These are phyloP conservation scores for Boletus fagicola DNA, from an alignment of 768 basidiomycete genomes.

Conservation along the genomic window DNA sequence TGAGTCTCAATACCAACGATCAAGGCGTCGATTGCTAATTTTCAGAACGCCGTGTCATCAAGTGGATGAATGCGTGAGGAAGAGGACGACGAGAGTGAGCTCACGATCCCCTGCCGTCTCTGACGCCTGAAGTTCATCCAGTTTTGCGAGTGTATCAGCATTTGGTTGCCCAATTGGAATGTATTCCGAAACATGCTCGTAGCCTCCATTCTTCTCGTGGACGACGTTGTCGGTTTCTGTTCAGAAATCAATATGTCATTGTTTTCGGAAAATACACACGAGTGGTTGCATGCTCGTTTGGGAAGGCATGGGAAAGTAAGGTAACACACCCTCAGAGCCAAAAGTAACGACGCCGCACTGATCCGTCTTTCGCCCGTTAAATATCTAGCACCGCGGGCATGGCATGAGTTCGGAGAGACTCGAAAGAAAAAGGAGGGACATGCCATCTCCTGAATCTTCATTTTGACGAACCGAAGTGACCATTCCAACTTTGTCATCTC, in stretches of 20 bases:
- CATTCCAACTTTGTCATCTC: constrained; percentile 80
- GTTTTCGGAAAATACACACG: background rate
- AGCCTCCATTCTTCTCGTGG: constrained; percentile 60
- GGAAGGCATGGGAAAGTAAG: background rate
- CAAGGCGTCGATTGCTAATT: constrained; percentile 76
- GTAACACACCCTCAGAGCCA: constrained; percentile 65
- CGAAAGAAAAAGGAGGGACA: constrained; percentile 3
- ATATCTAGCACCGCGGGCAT: constrained; percentile 56
- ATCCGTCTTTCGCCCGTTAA: constrained; percentile 88
- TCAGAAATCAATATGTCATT: background rate
- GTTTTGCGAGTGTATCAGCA: constrained; percentile 59
- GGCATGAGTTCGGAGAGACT: background rate
- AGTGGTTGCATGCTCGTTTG: background rate
- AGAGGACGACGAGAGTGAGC: constrained; percentile 21
- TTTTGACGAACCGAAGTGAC: constrained; percentile 81
- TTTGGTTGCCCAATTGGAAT: constrained; percentile 69
- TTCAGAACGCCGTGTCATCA: background rate
- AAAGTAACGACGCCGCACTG: constrained; percentile 88
- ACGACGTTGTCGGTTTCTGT: constrained; percentile 67
- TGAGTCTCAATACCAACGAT: constrained; percentile 87
- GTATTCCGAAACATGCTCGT: constrained; percentile 71
- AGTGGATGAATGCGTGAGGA: background rate
- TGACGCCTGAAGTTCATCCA: constrained; percentile 60
- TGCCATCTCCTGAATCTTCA: constrained; percentile 92
- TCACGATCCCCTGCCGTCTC: constrained; percentile 62